Base-by-base conservation (phyloP, 495 filamentous ascomycete species). In the Penicillium argentinense region DNA sequence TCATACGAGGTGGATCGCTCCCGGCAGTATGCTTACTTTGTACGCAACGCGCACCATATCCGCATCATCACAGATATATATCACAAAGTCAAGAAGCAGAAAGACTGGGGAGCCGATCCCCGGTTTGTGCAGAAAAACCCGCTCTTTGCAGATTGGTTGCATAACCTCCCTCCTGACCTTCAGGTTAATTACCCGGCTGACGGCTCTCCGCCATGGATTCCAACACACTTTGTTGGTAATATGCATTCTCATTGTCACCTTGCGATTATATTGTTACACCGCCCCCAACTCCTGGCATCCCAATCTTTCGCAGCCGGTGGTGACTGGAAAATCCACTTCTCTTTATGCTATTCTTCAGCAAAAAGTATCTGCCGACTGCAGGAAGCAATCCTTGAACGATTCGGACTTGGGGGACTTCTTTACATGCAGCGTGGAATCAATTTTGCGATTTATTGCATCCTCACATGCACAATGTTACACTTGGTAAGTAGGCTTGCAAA, bases 371-470 rank as follows among this genome's bases (percentile, higher is more conserved):
- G 93, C 69, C 82, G 88, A 49, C 66, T 97, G n/a, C 89, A 96
- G 61, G 93, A 97, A 69, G 86, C 83, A 9, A 83, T 97, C 47
- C 58, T 95, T 37, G 73, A 84, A 42, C 76, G 80, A 1, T 95
- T 86, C 63, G 89, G 91, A 1, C 67, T 96, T 34, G 77, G 80
- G 34, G 95, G 93, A 1, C 73, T 97, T 2, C 77, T 91, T 47
- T 95, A 85, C 74, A 97, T 98, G 93, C 84, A 90, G 60, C 78
- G 93, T 51, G 93, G 93, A 26, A 89, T 97, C 57, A 96, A 90
- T 70, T 97, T 96, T 63, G 89, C 91, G 16, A 95, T 98, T 16
- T 98, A 98, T 59, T 82, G 83, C 30, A 79, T 96, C 21, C 74
- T 98, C 27, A 96, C 89, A 9, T 97, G 91, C 73, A 93, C 91